A percentile compares a stretch with the other conserved stretches of the same genome.
phyloP scores from a whole-genome alignment of 805 yeast species.

The Spathaspora passalidarum region DNA sequence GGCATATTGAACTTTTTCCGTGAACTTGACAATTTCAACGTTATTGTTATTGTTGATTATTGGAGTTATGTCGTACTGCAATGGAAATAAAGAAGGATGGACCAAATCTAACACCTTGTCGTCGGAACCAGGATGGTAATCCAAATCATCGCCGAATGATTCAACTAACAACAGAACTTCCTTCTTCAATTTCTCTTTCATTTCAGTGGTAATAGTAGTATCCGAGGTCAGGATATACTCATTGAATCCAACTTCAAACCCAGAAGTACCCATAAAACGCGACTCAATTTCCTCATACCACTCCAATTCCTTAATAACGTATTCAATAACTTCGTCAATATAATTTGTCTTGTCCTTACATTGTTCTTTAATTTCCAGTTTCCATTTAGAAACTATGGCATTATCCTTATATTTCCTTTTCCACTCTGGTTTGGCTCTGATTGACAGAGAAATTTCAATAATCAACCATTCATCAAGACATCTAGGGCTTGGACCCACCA shows the following conservation, averaged over 20 bases:
- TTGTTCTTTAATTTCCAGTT: conserved; percentile 15
- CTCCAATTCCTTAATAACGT: conserved; percentile 25
- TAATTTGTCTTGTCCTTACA: conserved; percentile 9
- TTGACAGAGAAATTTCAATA: conserved; percentile 13
- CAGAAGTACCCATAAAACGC: neutral
- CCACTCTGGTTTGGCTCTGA: conserved; percentile 19
- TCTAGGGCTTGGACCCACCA: conserved; percentile 12
- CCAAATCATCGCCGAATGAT: conserved; percentile 15
- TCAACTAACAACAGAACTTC: conserved; percentile 13
- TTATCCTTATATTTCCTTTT: conserved; percentile 13
- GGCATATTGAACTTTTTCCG: conserved; percentile 9
- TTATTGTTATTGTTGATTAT: conserved; percentile 8
- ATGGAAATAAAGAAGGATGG: conserved; percentile 40
- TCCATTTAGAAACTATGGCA: conserved; percentile 18
- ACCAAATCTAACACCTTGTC: conserved; percentile 38
- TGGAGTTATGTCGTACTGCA: conserved; percentile 27
- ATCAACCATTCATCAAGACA: conserved; percentile 16
- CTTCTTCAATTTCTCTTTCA: conserved; percentile 10
- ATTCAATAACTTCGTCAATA: conserved; percentile 19
- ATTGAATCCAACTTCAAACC: conserved; percentile 16
- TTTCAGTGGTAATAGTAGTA: conserved; percentile 10
- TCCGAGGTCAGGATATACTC: conserved; percentile 19
- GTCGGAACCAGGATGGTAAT: conserved; percentile 37
- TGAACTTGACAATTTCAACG: conserved; percentile 11
- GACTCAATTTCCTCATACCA: conserved; percentile 21